Evolutionary conservation across 202 grass and related monocot genomes (phyloP).

Genomic region (Alloteropsis angusta): DNA sequence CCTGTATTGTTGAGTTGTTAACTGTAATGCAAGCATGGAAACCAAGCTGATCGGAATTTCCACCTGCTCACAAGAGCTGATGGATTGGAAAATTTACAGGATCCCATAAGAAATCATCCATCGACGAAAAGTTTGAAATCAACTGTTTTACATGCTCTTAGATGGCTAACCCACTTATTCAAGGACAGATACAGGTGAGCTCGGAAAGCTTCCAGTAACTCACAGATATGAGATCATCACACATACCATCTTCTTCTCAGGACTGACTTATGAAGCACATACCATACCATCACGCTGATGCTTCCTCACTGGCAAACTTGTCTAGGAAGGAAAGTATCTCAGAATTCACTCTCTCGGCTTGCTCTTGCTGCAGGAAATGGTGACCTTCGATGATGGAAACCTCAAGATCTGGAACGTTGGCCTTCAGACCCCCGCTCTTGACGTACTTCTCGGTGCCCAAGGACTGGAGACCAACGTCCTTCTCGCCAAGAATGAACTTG

Average conservation of each 20-base stretch:
- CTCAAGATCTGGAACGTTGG: conserved; percentile 33
- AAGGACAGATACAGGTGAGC: neutral
- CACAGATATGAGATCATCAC: neutral
- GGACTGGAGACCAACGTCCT: conserved; percentile 20
- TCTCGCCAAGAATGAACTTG: conserved; percentile 37
- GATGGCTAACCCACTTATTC: neutral
- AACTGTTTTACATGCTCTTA: neutral
- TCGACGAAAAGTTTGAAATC: neutral
- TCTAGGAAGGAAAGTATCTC: conserved; percentile 47
- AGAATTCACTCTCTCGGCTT: conserved; percentile 28
- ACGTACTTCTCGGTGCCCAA: conserved; percentile 8
- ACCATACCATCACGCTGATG: neutral
- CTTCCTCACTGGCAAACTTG: conserved; percentile 1
- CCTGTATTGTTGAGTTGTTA: neutral
- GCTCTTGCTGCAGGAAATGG: conserved; percentile 49
- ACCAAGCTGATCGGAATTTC: neutral
- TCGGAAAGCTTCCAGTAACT: neutral
- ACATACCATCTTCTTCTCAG: neutral
- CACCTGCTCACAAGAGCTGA: neutral
- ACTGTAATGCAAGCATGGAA: neutral
- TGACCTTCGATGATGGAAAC: conserved; percentile 35
- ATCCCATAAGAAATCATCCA: neutral
- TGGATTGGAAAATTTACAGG: neutral
- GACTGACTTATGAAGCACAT: neutral
- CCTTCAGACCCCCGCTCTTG: conserved; percentile 26